These are phyloP conservation scores for Tylopilus felleus DNA, from an alignment of 768 basidiomycete genomes.

Conservation along the genomic window DNA sequence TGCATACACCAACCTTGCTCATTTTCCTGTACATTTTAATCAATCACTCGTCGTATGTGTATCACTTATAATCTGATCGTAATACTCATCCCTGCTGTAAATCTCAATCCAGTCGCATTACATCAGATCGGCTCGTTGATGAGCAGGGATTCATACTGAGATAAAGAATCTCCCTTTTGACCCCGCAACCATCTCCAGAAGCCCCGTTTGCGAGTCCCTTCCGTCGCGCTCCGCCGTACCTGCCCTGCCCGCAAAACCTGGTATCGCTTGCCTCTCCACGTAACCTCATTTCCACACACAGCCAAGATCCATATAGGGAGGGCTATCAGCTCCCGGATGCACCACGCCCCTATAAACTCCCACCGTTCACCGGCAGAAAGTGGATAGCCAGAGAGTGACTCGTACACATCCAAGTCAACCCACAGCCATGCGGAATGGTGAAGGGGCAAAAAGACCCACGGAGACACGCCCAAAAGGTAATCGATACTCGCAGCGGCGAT, in stretches of 20 bases:
- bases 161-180: slow-evolving; percentile 6
- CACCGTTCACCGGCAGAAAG: slow-evolving; percentile 46
- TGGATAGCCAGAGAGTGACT: slow-evolving; percentile 67
- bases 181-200: slow-evolving; percentile 27
- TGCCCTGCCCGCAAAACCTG: slow-evolving; percentile 72
- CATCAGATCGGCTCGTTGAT: slow-evolving; percentile 20
- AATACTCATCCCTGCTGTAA: slow-evolving; percentile 30
- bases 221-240: slow-evolving; percentile 37
- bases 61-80: slow-evolving; percentile 32
- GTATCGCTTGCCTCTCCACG: slow-evolving; percentile 86
- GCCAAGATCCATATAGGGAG: slow-evolving; percentile 87
- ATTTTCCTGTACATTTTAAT: slow-evolving; percentile 37
- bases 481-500: slow-evolving; percentile 57
- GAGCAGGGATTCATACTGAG: slow-evolving; percentile 17
- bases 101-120: slow-evolving; percentile 19
- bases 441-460: slow-evolving; percentile 50
- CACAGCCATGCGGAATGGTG: slow-evolving; percentile 71
- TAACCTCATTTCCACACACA: slow-evolving; percentile 75
- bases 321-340: slow-evolving; percentile 72
- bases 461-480: slow-evolving; percentile 48
- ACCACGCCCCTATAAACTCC: slow-evolving; percentile 76
- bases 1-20: slow-evolving; percentile 27
- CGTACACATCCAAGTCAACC: slow-evolving; percentile 81
- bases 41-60: slow-evolving; percentile 27
- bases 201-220: slow-evolving; percentile 16